phyloP scores from a whole-genome alignment of 1,284 basidiomycete species.

The Austroboletus rostrupii region DNA sequence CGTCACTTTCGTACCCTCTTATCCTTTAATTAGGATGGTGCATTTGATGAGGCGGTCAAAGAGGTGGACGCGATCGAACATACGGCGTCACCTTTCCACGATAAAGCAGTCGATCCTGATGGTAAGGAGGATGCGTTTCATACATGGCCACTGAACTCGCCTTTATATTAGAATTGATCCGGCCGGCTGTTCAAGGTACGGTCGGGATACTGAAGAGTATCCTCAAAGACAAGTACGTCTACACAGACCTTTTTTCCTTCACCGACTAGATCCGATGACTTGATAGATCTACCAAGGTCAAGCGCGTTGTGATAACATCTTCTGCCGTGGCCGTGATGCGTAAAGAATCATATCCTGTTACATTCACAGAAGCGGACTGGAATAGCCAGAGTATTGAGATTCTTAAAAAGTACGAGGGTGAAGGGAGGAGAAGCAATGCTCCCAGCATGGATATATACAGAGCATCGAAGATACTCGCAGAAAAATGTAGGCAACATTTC shows the following conservation, averaged over 20 bases:
- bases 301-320: slow-evolving; percentile 65
- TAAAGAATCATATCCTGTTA: slow-evolving; percentile 17
- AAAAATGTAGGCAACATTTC: slow-evolving; percentile 39
- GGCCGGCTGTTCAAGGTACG: slow-evolving; percentile 48
- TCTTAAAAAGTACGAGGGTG: slow-evolving; percentile 50
- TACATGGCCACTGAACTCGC: slow-evolving; percentile 18
- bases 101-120: slow-evolving; percentile 36
- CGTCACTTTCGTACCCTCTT: background rate
- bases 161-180: too few relatives aligned
- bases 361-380: slow-evolving; percentile 56
- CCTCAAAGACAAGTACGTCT: slow-evolving; percentile 44
- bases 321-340: slow-evolving; percentile 51
- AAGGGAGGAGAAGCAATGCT: slow-evolving; percentile 43
- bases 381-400: slow-evolving; percentile 53
- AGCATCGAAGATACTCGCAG: slow-evolving; percentile 68
- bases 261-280: background rate
- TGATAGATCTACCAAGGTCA: slow-evolving; percentile 38
- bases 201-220: slow-evolving; percentile 52
- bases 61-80: slow-evolving; percentile 58
- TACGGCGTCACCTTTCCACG: slow-evolving; percentile 45
- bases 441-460: slow-evolving; percentile 44
- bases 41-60: slow-evolving; percentile 64
- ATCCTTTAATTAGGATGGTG: slow-evolving; percentile 39
- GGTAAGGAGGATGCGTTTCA: slow-evolving; percentile 32
- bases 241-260: background rate